Percentiles rank a stretch among this genome's conserved stretches.
These are phyloP conservation scores for Halophytophthora batemanensis DNA, from an alignment of 352 stramenopile species.

Conservation along the genomic window DNA sequence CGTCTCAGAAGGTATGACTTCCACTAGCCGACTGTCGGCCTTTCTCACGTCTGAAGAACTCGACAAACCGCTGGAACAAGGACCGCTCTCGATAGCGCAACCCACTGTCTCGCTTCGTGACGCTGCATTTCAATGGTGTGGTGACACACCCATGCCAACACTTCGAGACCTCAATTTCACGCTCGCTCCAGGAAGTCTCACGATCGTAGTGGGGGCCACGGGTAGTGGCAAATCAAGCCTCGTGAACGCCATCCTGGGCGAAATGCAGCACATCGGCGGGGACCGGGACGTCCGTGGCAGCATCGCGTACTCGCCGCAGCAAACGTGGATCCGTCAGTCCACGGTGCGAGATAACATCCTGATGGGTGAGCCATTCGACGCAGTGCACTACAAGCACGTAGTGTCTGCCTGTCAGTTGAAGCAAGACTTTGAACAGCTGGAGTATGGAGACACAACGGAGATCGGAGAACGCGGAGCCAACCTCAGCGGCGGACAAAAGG, in stretches of 20 bases:
- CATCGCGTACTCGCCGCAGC: slow-evolving; percentile 37
- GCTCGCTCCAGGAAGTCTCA: slow-evolving; percentile 44
- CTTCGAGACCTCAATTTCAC: slow-evolving; percentile 40
- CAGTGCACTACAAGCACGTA: slow-evolving; percentile 41
- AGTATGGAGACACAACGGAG: slow-evolving; percentile 90
- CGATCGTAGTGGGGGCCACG: slow-evolving; percentile 41
- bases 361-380: slow-evolving; percentile 42
- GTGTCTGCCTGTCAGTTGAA: slow-evolving; percentile 75
- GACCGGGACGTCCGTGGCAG: slow-evolving; percentile 18
- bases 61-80: not conserved
- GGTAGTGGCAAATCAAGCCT: slow-evolving; percentile 51
- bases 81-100: too few species aligned
- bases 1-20: slow-evolving; percentile 39
- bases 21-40: slow-evolving; percentile 11
- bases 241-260: slow-evolving; percentile 41
- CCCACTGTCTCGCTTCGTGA: slow-evolving; percentile 9
- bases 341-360: slow-evolving; percentile 56
- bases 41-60: slow-evolving; percentile 9
- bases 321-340: slow-evolving; percentile 53
- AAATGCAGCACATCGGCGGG: slow-evolving; percentile 30
- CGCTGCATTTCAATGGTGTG: slow-evolving; percentile 12
- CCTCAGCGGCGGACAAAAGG: slow-evolving; percentile 82
- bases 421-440: slow-evolving; percentile 74
- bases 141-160: slow-evolving; percentile 1
- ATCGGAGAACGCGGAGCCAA: slow-evolving; percentile 91